Conservation (phyloP, 257 asterid genomes). For the Solanum rostratum region DNA sequence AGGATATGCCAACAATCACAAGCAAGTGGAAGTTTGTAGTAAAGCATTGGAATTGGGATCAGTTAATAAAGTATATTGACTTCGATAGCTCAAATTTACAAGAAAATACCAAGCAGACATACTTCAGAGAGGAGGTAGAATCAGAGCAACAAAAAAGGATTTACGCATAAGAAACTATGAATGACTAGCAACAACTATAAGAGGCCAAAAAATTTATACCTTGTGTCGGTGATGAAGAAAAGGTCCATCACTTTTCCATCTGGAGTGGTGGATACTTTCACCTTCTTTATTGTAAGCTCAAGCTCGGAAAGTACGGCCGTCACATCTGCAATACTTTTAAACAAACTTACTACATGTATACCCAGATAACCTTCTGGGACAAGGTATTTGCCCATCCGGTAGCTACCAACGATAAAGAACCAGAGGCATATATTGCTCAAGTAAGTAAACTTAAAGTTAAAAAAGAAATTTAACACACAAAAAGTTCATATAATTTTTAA, state of each 20-base stretch:
- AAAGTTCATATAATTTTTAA: background rate
- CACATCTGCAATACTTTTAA: slow-evolving; percentile 42
- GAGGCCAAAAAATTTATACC: slow-evolving; percentile 22
- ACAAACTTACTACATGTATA: slow-evolving; percentile 1
- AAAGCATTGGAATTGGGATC: background rate
- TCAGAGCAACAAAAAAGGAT: background rate
- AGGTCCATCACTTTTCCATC: slow-evolving; percentile 85
- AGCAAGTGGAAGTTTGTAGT: background rate
- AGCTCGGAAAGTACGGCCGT: slow-evolving; percentile 64
- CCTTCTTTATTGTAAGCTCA: slow-evolving; percentile 68
- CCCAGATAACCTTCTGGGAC: background rate
- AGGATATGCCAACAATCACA: background rate
- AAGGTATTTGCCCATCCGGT: background rate
- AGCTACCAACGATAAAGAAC: background rate
- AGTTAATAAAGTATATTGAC: background rate
- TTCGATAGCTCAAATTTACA: background rate
- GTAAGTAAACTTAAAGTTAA: background rate
- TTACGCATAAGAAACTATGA: background rate
- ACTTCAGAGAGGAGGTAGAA: background rate
- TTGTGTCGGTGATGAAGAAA: slow-evolving; percentile 74
- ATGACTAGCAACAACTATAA: background rate
- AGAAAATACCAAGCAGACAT: background rate
- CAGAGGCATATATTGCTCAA: background rate
- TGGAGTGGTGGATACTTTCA: slow-evolving; percentile 85
- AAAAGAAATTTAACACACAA: background rate